phyloP scores from a whole-genome alignment of 176 grass and related monocot genomes.

The Sorghum bicolor region Sorghum_bicolor_NCBIv3 NC_012875.2:48562001-48562500 shows the following conservation, averaged over 20 bases:
- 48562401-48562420: constrained; percentile 22
- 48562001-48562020: not conserved
- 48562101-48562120: too few relatives aligned
- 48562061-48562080: not conserved
- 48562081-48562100: not conserved
- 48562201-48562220: constrained; percentile 82
- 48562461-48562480: constrained; percentile 14
- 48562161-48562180: constrained; percentile 67
- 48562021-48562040: not conserved
- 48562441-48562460: not conserved
- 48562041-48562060: not conserved
- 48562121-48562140: not conserved
- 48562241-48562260: constrained; percentile 58
- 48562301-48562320: constrained; percentile 78
- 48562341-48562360: constrained; percentile 89
- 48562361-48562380: constrained; percentile 88
- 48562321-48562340: constrained; percentile 82
- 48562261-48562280: constrained; percentile 12
- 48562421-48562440: not conserved
- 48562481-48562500: not conserved
- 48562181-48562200: constrained; percentile 65
- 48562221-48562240: constrained; percentile 79
- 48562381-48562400: constrained; percentile 70
- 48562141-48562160: not conserved
- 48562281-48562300: constrained; percentile 8